Evolutionary conservation across 768 basidiomycete species (phyloP), one percentile per base, ranked within the genome.

Genomic region (Postia placenta): DNA sequence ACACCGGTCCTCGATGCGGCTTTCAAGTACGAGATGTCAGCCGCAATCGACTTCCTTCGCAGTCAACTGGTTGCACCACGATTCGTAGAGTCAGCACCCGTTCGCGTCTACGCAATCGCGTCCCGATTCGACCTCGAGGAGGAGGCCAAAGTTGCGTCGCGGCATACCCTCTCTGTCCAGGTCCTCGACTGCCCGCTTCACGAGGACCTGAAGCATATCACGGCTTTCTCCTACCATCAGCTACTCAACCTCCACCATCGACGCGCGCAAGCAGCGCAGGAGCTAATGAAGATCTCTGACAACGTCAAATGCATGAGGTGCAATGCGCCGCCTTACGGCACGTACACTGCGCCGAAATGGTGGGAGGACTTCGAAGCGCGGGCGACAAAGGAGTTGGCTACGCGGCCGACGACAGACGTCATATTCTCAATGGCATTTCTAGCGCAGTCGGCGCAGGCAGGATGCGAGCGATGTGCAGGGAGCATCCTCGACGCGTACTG

Each of bases 51-150:
- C 25, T 56, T 67, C 0, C 69, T 88, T n/a, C 78, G 82, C 45
- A 65, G 61, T 38, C 61, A 73, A 22, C 75, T 87, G 28, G 54
- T 82, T 14, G 71, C 77, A 0, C 69, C 75, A 5, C 61, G 59
- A 11, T 83, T 81, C 60, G 60, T 81, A 15, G 54, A 64, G 28
- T 56, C 65, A 12, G 69, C 68, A 11, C 80, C 87, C 7, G 69
- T 72, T 12, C 79, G 82, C 12, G 82, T 87, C 1, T 89, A 83
- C 55, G 83, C 85, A 23, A 78, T 87, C 36, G 84, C 87, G 1
- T 78, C 76, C 50, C 78, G 80, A 3, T 81, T 75, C 49, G 80
- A 81, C 19, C 64, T 88, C 14, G 76, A 81, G 39, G 74, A 79
- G 25, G 85, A 86, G 60, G 78, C 81, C 11, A 70, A 71, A 49